Percentiles rank a stretch among this genome's conserved stretches.
These are phyloP conservation scores for Sphaerulina vaccinii DNA, from an alignment of 2,329 filamentous ascomycete genomes.

Conservation along the genomic window DNA sequence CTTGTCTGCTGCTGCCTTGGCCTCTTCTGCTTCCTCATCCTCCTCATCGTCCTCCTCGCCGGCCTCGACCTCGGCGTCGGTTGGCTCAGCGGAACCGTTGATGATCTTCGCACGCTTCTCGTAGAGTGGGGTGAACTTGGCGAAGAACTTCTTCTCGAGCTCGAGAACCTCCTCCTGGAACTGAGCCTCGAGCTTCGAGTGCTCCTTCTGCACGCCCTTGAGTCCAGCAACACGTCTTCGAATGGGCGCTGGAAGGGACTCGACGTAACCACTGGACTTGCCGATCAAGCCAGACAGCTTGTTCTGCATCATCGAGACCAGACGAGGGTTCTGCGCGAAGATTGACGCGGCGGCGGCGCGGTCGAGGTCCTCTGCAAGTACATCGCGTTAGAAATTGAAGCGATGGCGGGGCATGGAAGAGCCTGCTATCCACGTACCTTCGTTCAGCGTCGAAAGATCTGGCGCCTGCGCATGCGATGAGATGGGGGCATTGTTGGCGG, in stretches of 20 bases:
- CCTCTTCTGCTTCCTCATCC: slow-evolving; percentile 57
- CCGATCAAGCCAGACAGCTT: slow-evolving; percentile 91
- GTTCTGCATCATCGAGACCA: slow-evolving; percentile 97
- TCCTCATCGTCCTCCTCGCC: slow-evolving; percentile 79
- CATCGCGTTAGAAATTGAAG: slow-evolving; percentile 3
- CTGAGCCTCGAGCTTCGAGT: slow-evolving; percentile 95
- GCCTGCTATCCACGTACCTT: slow-evolving; percentile 64
- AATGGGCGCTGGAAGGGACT: slow-evolving; percentile 85
- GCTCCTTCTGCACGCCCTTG: slow-evolving; percentile 97
- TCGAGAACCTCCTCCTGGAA: slow-evolving; percentile 98
- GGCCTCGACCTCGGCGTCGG: slow-evolving; percentile 79
- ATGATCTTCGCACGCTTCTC: slow-evolving; percentile 90
- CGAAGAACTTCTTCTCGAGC: slow-evolving; percentile 99
- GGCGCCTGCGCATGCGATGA: slow-evolving; percentile 96
- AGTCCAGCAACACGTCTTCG: slow-evolving; percentile 91
- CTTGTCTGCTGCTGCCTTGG: slow-evolving; percentile 58
- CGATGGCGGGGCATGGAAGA: slow-evolving; percentile 10
- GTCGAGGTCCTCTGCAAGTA: slow-evolving; percentile 78
- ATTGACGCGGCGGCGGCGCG: slow-evolving; percentile 82
- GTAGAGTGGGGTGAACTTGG: slow-evolving; percentile 97
- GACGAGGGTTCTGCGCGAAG: slow-evolving; percentile 91
- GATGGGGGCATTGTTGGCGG: slow-evolving; percentile 91
- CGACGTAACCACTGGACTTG: slow-evolving; percentile 94
- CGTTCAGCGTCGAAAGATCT: slow-evolving; percentile 89
- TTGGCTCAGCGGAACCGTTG: slow-evolving; percentile 83